Evolutionary conservation across 768 basidiomycete species (phyloP).

Genomic region (Rubroboletus pulcherrimus): DNA sequence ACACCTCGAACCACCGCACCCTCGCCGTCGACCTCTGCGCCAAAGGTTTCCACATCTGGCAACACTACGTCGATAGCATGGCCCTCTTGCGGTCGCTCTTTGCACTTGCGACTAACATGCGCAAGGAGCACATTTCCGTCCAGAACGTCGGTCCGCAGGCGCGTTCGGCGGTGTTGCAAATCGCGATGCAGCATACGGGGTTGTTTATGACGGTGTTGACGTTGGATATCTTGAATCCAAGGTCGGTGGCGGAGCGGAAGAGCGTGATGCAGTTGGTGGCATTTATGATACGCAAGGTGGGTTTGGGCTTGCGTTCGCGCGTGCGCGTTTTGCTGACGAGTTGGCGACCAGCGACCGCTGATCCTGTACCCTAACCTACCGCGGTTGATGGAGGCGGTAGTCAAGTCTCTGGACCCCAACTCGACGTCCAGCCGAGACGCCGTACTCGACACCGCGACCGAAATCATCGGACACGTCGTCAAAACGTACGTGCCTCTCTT

Average conservation of each 20-base stretch:
- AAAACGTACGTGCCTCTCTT: conserved; percentile 57
- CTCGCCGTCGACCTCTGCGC: conserved; percentile 88
- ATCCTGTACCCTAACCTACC: conserved; percentile 83
- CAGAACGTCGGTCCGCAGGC: conserved; percentile 78
- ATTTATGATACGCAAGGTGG: conserved; percentile 86
- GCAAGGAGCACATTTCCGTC: conserved; percentile 64
- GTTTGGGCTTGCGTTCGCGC: neutral
- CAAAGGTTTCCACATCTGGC: conserved; percentile 92
- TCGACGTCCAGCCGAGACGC: conserved; percentile 72
- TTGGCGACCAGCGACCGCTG: conserved; percentile 60
- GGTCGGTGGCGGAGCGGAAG: conserved; percentile 71
- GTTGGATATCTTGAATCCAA: conserved; percentile 81
- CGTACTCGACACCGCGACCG: conserved; percentile 86
- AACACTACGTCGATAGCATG: conserved; percentile 88
- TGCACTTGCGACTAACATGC: conserved; percentile 65
- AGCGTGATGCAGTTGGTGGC: conserved; percentile 91
- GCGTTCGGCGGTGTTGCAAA: conserved; percentile 76
- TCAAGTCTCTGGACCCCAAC: conserved; percentile 94
- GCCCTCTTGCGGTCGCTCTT: conserved; percentile 84
- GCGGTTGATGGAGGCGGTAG: conserved; percentile 87
- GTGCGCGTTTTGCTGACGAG: neutral
- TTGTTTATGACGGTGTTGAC: conserved; percentile 93
- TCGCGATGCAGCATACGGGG: conserved; percentile 78
- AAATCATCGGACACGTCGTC: conserved; percentile 93
- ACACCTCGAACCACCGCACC: conserved; percentile 57